A percentile compares a stretch with the other conserved stretches of the same genome.
These are phyloP conservation scores for Lojkania enalia DNA, from an alignment of 2,329 filamentous ascomycete genomes.

Conservation along the genomic window DNA sequence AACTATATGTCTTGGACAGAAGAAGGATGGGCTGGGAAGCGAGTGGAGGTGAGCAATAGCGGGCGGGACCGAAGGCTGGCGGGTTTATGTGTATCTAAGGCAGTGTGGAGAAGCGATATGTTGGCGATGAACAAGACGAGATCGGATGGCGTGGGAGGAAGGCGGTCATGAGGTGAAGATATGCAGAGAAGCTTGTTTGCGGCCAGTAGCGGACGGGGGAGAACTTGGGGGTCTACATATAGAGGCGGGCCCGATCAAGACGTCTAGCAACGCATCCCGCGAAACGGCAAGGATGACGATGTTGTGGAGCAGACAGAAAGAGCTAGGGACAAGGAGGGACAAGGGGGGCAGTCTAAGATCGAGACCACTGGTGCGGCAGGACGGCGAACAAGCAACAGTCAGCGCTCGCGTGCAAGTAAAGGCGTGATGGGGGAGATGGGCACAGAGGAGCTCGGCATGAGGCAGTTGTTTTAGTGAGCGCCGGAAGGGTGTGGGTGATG, in stretches of 20 bases:
- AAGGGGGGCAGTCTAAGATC: conserved; percentile 31
- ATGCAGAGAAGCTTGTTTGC: conserved; percentile 32
- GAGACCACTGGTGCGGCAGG: conserved; percentile 35
- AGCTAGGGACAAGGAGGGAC: conserved; percentile 30
- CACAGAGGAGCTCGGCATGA: conserved; percentile 33
- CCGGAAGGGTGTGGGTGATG: conserved; percentile 25
- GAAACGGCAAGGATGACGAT: conserved; percentile 40
- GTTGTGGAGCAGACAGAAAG: conserved; percentile 34
- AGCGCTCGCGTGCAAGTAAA: conserved; percentile 38
- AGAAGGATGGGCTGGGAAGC: conserved; percentile 22
- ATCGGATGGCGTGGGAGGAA: conserved; percentile 35
- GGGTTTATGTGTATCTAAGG: conserved; percentile 27
- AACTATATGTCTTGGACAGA: conserved; percentile 21
- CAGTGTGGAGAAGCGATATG: conserved; percentile 21
- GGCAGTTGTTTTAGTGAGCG: conserved; percentile 34
- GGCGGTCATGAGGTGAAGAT: conserved; percentile 28
- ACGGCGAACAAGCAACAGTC: conserved; percentile 36
- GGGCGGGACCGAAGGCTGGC: conserved; percentile 29
- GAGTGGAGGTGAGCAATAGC: conserved; percentile 24
- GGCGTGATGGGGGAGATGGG: conserved; percentile 27
- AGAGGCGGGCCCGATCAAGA: conserved; percentile 30
- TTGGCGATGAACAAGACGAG: conserved; percentile 18
- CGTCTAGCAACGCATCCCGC: conserved; percentile 33
- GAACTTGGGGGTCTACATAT: conserved; percentile 42
- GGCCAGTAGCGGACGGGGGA: conserved; percentile 29